A percentile compares a stretch with the other conserved stretches of the same genome.
Conservation (phyloP, 306 rosid species). For the Cicer chorassanicum region DNA sequence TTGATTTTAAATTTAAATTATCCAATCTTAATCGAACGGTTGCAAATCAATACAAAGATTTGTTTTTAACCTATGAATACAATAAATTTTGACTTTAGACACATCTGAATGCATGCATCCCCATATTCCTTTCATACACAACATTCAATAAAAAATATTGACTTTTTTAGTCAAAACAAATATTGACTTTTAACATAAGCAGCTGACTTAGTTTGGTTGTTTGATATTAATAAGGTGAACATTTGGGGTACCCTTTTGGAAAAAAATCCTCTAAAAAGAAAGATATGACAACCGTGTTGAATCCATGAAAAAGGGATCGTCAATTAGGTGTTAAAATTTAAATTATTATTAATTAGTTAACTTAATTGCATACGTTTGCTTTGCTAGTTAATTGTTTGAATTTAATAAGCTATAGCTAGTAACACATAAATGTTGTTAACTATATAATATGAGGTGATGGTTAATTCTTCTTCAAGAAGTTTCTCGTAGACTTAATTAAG, state of each 20-base stretch:
- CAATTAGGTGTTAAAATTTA: neutral
- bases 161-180: neutral
- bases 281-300: neutral
- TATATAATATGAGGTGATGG: slow-evolving; percentile 5
- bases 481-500: neutral
- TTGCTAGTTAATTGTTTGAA: neutral
- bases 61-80: too few species aligned
- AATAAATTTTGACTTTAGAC: too few species aligned
- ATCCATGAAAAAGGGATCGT: slow-evolving; percentile 2
- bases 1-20: too few species aligned
- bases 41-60: too few species aligned
- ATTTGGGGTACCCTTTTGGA: too few species aligned
- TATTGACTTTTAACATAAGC: neutral
- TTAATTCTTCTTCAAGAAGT: neutral
- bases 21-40: too few species aligned
- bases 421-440: neutral
- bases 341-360: neutral
- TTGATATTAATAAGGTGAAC: neutral
- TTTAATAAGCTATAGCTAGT: neutral
- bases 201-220: neutral
- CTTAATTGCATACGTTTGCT: slow-evolving; percentile 14
- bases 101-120: too few species aligned
- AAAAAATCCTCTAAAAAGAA: too few species aligned
- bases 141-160: neutral
- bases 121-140: neutral